A percentile compares a stretch with the other conserved stretches of the same genome.
Evolutionary conservation across 345 rosid species (phyloP).

Genomic region (Chamaenerion angustifolium): DNA sequence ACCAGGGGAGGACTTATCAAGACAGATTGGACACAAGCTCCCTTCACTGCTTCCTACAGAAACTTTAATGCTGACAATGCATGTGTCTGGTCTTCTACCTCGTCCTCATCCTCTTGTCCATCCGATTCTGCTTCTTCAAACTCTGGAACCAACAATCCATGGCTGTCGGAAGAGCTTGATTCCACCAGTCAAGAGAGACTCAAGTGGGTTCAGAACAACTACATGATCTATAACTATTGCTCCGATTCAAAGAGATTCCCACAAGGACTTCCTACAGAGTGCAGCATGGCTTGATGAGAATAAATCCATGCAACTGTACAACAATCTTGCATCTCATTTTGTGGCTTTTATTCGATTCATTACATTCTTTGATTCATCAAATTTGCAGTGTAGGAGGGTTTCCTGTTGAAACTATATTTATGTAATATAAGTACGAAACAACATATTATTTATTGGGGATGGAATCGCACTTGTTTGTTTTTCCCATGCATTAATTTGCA

Average conservation of each 20-base stretch:
- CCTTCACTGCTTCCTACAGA: conserved; percentile 14
- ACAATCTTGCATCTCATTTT: too few species aligned
- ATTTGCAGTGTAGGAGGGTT: too few species aligned
- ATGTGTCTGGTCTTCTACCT: conserved; percentile 5
- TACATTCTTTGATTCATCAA: too few species aligned
- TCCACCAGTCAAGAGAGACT: conserved; percentile 16
- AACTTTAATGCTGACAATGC: conserved; percentile 10
- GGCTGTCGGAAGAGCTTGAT: conserved; percentile 29
- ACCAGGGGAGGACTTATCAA: conserved; percentile 37
- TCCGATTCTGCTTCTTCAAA: neutral
- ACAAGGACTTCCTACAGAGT: conserved; percentile 39
- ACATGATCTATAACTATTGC: conserved; percentile 47
- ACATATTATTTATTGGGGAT: too few species aligned
- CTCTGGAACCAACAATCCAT: too few species aligned
- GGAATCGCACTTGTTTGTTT: too few species aligned
- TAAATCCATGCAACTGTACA: too few species aligned
- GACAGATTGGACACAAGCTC: conserved; percentile 15
- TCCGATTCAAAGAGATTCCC: conserved; percentile 37
- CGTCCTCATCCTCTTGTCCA: neutral
- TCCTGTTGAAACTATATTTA: too few species aligned
- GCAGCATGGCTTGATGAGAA: conserved; percentile 14
- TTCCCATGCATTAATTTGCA: too few species aligned
- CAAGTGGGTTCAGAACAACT: conserved; percentile 35
- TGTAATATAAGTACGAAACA: too few species aligned
- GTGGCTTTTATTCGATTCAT: too few species aligned